These are phyloP conservation scores for Penicillium sp. DNA, from an alignment of 2,329 filamentous ascomycete genomes.

Conservation along the genomic window DNA sequence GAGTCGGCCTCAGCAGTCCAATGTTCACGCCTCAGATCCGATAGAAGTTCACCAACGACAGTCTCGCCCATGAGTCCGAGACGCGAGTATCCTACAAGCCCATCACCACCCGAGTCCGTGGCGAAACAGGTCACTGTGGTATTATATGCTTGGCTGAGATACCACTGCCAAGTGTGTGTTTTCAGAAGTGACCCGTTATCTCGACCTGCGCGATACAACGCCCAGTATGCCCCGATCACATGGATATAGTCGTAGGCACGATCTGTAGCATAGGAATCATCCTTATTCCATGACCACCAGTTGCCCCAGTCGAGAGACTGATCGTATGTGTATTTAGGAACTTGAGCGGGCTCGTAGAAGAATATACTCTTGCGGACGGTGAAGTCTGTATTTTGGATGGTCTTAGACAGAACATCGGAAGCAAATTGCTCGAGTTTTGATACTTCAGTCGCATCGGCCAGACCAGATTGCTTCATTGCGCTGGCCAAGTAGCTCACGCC, in stretches of 20 bases:
- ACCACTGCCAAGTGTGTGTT: not conserved
- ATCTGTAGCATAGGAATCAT: constrained; percentile 44
- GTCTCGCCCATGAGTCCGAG: constrained; percentile 58
- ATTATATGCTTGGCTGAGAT: not conserved
- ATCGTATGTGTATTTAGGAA: not conserved
- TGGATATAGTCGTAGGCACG: constrained; percentile 63
- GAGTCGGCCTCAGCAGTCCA: not conserved
- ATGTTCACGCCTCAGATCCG: constrained; percentile 38
- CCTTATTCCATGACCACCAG: constrained; percentile 1
- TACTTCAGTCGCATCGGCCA: not conserved
- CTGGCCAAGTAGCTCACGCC: not conserved
- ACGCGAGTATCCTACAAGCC: constrained; percentile 14
- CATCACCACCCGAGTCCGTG: constrained; percentile 46
- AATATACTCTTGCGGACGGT: not conserved
- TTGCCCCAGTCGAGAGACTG: not conserved
- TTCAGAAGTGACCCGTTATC: constrained; percentile 43
- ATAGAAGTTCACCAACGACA: constrained; percentile 35
- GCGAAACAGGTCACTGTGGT: constrained; percentile 8
- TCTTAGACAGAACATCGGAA: not conserved
- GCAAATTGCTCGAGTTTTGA: not conserved
- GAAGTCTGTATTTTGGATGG: not conserved
- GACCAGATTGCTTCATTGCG: not conserved
- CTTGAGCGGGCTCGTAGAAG: not conserved
- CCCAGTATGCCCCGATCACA: constrained; percentile 57
- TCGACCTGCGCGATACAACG: constrained; percentile 56